These are phyloP conservation scores for Durio zibethinus DNA, from an alignment of 345 rosid species.

Conservation along the genomic window DNA sequence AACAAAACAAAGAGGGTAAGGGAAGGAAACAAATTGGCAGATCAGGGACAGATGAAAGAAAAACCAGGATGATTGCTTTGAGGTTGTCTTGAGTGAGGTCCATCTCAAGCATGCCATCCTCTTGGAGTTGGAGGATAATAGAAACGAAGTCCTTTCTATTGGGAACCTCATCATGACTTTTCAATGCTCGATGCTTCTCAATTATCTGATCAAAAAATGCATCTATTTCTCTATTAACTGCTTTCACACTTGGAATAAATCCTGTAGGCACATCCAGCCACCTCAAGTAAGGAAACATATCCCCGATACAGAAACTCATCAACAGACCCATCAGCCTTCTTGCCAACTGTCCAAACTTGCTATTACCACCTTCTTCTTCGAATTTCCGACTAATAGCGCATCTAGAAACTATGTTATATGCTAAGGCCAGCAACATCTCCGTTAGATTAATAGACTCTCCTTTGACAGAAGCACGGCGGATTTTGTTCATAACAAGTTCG, in stretches of 20 bases:
- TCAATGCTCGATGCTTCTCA: not conserved
- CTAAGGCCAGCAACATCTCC: not conserved
- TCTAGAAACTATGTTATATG: not conserved
- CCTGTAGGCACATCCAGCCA: slow-evolving; percentile 1
- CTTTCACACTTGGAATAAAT: not conserved
- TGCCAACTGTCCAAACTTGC: not conserved
- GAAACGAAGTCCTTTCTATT: not conserved
- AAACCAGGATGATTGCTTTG: not conserved
- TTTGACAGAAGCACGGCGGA: not conserved
- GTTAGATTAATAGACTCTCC: not conserved
- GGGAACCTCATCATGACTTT: not conserved
- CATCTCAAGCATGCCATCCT: not conserved
- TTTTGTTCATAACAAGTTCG: not conserved
- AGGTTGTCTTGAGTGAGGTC: not conserved
- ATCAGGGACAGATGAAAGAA: no score
- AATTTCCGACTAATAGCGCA: not conserved
- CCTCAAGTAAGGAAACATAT: slow-evolving; percentile 10
- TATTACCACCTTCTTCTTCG: not conserved
- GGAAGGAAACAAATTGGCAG: no score
- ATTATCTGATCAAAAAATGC: not conserved
- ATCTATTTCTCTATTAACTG: not conserved
- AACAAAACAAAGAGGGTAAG: not conserved
- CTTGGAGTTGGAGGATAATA: not conserved
- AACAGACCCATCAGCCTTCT: not conserved
- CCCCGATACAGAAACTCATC: not conserved